phyloP scores from a whole-genome alignment of 1,284 basidiomycete species.

The Ustilago cynodontis region DNA sequence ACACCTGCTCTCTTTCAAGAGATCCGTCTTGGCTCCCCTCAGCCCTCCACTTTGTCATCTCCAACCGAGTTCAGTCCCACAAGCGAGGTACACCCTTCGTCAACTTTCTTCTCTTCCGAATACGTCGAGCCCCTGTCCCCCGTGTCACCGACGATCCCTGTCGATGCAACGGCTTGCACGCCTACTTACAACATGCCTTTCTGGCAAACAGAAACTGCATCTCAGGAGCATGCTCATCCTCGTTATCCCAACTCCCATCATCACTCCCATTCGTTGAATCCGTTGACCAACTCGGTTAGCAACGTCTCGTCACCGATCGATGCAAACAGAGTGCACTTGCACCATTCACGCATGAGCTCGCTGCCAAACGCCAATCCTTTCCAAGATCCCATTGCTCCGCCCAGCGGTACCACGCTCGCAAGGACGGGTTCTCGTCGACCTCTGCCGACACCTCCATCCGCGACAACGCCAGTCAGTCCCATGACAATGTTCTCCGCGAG shows the following conservation, averaged over 20 bases:
- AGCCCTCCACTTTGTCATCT: conserved; percentile 4
- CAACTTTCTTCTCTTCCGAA: conserved; percentile 16
- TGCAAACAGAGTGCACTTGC: background rate
- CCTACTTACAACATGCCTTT: background rate
- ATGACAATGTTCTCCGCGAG: conserved; percentile 9
- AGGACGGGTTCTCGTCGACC: conserved; percentile 30
- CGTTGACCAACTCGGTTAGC: background rate
- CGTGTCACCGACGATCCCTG: conserved; percentile 16
- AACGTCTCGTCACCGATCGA: background rate
- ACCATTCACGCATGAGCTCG: conserved; percentile 20
- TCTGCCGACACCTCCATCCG: conserved; percentile 30
- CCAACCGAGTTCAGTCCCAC: conserved; percentile 14
- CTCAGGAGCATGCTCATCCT: background rate
- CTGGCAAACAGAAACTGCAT: conserved; percentile 9
- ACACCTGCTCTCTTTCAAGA: conserved; percentile 38
- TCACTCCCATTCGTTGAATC: conserved; percentile 18
- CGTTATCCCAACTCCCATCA: conserved; percentile 7
- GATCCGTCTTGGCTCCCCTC: conserved; percentile 17
- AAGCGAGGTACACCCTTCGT: conserved; percentile 9
- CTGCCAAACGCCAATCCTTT: conserved; percentile 19
- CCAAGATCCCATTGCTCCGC: conserved; percentile 11
- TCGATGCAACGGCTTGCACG: conserved; percentile 18
- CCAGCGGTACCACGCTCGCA: conserved; percentile 4
- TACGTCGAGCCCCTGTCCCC: conserved; percentile 24
- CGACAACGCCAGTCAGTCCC: conserved; percentile 17